Evolutionary conservation across 2,329 filamentous ascomycete species (phyloP), one percentile per base, ranked within the genome.

Genomic region (Hymenoscyphus fructigenus): DNA sequence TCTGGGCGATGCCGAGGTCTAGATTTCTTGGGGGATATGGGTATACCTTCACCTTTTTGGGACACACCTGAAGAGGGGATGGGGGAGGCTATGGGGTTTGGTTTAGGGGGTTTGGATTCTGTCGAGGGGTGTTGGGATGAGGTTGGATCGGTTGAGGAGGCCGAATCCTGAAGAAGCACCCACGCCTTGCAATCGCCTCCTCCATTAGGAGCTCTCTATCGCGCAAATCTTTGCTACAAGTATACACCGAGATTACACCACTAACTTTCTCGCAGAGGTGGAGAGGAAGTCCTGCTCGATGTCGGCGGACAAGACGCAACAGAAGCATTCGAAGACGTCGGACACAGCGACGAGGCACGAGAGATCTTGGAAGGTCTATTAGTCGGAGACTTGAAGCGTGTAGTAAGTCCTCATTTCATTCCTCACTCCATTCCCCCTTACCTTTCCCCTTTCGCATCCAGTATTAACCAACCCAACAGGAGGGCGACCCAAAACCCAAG

Each of bases 311-410:
- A 97, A 82, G 95, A 99, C 80, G 91, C 91, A 75, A 97, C 94
- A 74, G 95, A 98, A 82, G 94, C 95, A 68, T 99, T 99, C 78
- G 95, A 99, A 84, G 95, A 99, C 81, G 95, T 99, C 76, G 95
- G 95, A 77, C 95, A 99, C 90, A 96, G 91, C 75, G 95, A 99
- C 80, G 95, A 99, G 85, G 95, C 95, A 72, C 90, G 95, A 72
- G 94, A 98, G 83, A 94, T 96, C 72, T 88, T 99, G 65, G 88
- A 90, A 36, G 86, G 87, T 75, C 83, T 96, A 70, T 80, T 88
- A 61, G 85, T 95, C 71, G 93, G 92, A 70, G 84, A 77, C 44
- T 80, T 97, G 78, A 96, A 96, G 88, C 87, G 92, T 79, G 78
- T 86, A 84, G 92, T 96, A 85, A 75, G 88, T 57, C 78, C 20